These are phyloP conservation scores for Trichoderma sp. DNA, from an alignment of 2,329 filamentous ascomycete genomes.

Conservation along the genomic window DNA sequence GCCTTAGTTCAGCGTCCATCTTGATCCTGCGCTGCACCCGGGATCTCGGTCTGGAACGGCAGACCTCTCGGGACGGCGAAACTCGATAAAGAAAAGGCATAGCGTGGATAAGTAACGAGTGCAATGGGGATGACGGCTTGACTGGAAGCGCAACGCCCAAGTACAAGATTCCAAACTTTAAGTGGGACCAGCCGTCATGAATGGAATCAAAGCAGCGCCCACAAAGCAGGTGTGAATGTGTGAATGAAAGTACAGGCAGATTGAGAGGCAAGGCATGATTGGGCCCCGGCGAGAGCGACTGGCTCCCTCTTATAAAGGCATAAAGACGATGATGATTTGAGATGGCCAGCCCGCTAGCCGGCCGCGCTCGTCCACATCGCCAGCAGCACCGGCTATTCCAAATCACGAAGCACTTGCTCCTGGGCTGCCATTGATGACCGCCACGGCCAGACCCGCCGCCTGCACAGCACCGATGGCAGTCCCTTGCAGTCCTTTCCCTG, in stretches of 20 bases:
- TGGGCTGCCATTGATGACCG: not conserved
- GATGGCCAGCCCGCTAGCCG: not conserved
- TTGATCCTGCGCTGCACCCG: conserved; percentile 20
- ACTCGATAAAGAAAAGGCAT: conserved; percentile 18
- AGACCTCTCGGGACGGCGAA: conserved; percentile 9
- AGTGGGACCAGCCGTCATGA: conserved; percentile 13
- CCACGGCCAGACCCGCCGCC: not conserved
- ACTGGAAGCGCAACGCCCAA: not conserved
- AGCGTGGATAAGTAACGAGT: not conserved
- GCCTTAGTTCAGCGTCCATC: conserved; percentile 19
- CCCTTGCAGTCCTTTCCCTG: not conserved
- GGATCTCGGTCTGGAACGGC: not conserved
- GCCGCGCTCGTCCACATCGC: not conserved
- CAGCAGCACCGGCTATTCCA: not conserved
- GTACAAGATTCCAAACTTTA: conserved; percentile 22
- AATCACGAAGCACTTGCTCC: conserved; percentile 20
- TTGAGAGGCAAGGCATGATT: not conserved
- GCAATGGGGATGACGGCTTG: not conserved
- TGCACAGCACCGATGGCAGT: not conserved
- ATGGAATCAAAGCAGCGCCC: conserved; percentile 15
- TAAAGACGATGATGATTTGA: not conserved
- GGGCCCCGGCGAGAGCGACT: not conserved
- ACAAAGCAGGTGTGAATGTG: not conserved
- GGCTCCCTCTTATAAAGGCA: conserved; percentile 3
- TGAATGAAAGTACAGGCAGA: not conserved